Base-by-base conservation (phyloP, 805 yeast species). In the Metschnikowia similis region DNA sequence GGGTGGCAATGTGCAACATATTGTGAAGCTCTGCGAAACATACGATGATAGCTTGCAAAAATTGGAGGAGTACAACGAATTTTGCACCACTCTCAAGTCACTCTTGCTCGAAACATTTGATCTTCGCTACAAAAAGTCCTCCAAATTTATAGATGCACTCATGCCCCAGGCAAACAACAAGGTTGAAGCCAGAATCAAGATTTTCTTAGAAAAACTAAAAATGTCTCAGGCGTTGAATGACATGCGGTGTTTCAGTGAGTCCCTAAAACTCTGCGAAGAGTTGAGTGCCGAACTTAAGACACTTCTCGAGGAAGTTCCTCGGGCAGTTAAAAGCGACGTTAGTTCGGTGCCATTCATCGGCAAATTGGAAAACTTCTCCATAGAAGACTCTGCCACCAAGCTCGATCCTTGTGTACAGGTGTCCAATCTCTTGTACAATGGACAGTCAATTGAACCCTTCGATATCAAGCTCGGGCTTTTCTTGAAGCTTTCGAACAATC, bases 231-330 rank as follows among this genome's bases (percentile, higher is more conserved):
- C 81, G 3, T 74, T 80, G 49, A 78, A 77, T 48, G 77, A 77
- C 41, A 72, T 88, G 68, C 75, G 76, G 27, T 74, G 86, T 26
- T 65, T 72, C 27, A 85, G 84, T 28, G 91, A 87, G 47, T 76
- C 92, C 0, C 61, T 84, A 34, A 66, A 62, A 3, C 74, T 77
- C 21, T 84, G 81, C 54, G 76, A 78, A 31, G 70, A 69, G 29
- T 57, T 87, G 6, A 71, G 73, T 14, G 50, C 57, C 1, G 64
- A 63, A 14, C 42, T 66, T 44, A 53, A 56, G 30, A 9, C 48
- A 11, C 56, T 37, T 31, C 32, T 43, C 8, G 39, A 28, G 14
- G 31, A 14, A 14, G 16, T 8, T 3, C 31, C 46, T 27, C 46
- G 14, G 14, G 14, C 40, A 34, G 46, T 13, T 8, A 35, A 35